Base-by-base conservation (phyloP, 768 basidiomycete genomes). In the Astraeus odoratus region DNA sequence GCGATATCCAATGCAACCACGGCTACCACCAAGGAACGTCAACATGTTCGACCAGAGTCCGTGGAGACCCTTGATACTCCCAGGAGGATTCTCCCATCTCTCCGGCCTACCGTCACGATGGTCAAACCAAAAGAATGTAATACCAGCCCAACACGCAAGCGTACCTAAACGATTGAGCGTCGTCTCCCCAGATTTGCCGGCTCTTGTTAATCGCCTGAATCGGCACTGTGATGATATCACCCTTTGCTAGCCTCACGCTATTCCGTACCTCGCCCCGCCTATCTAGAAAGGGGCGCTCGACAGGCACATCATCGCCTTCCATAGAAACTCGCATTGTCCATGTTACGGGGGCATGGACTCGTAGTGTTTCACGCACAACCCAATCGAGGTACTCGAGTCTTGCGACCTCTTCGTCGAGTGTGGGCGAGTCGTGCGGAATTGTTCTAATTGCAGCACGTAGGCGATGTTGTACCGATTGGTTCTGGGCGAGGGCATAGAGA, bases 1-100 rank as follows among this genome's bases (percentile, higher is more conserved):
- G 53, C 70, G 72, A 57, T 73, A 80, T 12, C 81, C 77, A 52
- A 82, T 80, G 50, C 77, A 79, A 16, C 77, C 76, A 25, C 80
- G 68, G 53, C 74, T 73, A 46, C 77, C 80, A 47, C 73, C 73
- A 26, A 80, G 64, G 59, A 81, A 83, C 15, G 78, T 79, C 46
- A 81, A 50, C 18, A 67, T 73, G 46, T 76, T 72, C 1, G 72
- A 67, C 55, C 73, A 77, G 47, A 82, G 58, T 20, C 80, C 81
- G 27, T 69, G 76, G 26, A 75, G 65, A 16, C 59, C 63, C 43
- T 60, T 61, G 42, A 60, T 64, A 26, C 61, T 64, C 25, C 57
- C 51, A 10, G 70, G 69, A 8, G 61, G 65, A 23, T 64, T 59
- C 40, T 66, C 58, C 78, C 76, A 81, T 25, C 79, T 65, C 50